Base-by-base conservation (phyloP, 176 grass and related monocot species). In the Phyllostachys edulis region DNA sequence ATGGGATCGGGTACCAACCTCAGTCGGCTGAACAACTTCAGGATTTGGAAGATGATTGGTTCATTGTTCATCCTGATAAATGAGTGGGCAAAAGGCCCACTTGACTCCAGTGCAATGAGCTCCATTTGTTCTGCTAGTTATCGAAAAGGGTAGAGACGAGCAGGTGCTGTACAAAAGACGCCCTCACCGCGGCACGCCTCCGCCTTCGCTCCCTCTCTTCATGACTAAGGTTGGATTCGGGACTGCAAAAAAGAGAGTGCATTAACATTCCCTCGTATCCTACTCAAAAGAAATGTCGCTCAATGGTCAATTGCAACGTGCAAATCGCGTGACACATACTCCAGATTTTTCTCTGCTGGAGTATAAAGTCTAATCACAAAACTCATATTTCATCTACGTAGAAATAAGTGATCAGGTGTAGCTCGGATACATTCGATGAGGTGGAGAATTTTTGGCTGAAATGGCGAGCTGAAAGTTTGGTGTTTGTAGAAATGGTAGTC, bases 131-230 rank as follows among this genome's bases (percentile, higher is more conserved):
- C 83, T 76, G 59, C 85, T 88, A 91, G 15, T 91, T 57, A 20
- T 69, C 82, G 9, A 91, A 88, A 60, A 88, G 82, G 68, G 85
- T 88, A 18, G 85, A 88, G 45, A 88, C 71, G 18, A 91, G 81
- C 55, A 91, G 56, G 62, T 85, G 63, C 55, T 88, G 85, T 44
- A 88, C 77, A 82, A 91, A 88, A 15, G 82, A 47, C 67, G 90
- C 79, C 67, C 72, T 81, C 24, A 81, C 71, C 0, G 45, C 67
- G 71, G 89, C 85, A 63, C 32, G 70, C 71, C 63, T 71, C 57
- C 24, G 73, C 77, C 81, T 91, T 24, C 68, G 56, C 77, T 91
- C 85, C 76, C 81, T 91, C 77, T 91, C 89, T 75, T 91, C 89
- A 60, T 81, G 78, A 64, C 81, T 91, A 67, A 91, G 54, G 42